Evolutionary conservation across 164 flowering plant genomes (phyloP), one percentile per base, ranked within the genome.

Genomic region (Paratinospora sagittata): DNA sequence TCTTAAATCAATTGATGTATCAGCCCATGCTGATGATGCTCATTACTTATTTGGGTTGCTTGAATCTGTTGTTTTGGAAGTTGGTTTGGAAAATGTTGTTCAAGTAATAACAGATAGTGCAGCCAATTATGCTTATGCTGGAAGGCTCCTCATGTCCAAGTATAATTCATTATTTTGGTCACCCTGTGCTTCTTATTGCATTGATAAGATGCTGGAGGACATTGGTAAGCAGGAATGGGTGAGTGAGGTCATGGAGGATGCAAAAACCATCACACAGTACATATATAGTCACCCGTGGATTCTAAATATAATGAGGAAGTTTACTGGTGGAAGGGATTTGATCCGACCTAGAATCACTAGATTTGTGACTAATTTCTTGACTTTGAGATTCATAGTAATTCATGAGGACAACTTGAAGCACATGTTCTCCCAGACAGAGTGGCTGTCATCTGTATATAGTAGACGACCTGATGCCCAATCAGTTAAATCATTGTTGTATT

Each of bases 141-240:
- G 90, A 64, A 84, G 84, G 81, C 85, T 83, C 75, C 83, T 90
- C 21, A 83, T 84, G 83, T 67, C 82, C 34, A 86, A 82, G 76
- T 85, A 86, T 65, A 74, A 75, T 66, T 77, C 90, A 30, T 57
- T 90, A 70, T 90, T 87, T 73, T 89, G 91, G 88, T 80, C 87
- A 62, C 90, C 91, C 26, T 90, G 93, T 85, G 97, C 92, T 64
- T 81, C 92, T 37, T 75, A 80, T 82, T 89, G 90, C 72, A 76
- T 90, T 70, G 81, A 84, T 77, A 81, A 77, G 74, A 88, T 89
- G 80, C 65, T 89, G 77, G 89, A 90, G 72, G 97, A 89, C 63
- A 75, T 90, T 27, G 67, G 88, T 66, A 84, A 84, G 72, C 81
- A 70, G 65, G 88, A 85, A 34, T 84, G 89, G 87, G 82, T 84